Base-by-base conservation (phyloP, 148 eudicot species). In the Pouteria glomerata region DNA sequence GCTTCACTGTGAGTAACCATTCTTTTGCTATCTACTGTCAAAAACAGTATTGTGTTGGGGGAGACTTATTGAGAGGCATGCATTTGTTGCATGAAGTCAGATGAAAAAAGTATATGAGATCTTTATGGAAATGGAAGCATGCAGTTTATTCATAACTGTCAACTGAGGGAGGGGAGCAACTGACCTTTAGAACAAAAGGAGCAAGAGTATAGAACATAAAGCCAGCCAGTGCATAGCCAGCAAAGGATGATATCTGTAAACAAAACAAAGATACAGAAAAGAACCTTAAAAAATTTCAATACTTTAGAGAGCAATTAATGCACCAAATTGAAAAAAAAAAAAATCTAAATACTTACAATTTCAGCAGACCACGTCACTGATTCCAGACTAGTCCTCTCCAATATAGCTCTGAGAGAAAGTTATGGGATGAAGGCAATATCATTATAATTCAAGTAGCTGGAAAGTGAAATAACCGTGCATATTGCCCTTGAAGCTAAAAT, bases 121-220 rank as follows among this genome's bases (percentile, higher is more conserved):
- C 16, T 42, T 45, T 66, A 58, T 47, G 4, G 1, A 44, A 4
- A n/a, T 10, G 23, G 45, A 23, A 21, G 39, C 10, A n/a, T n/a
- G n/a, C n/a, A 27, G n/a, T 57, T 1, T 1, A 48, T 7, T 16
- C 6, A 21, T 3, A 8, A 19, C 14, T 61, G 67, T 4, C 6
- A 21, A 42, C 42, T 51, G 21, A n/a, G n/a, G n/a, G n/a, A n/a
- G 63, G 14, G 51, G 39, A 27, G 48, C n/a, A 66, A 74, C 86
- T 71, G 57, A 90, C 98, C 98, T 87, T 74, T 35, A 93, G 81
- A 57, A 93, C 80, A 73, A 74, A 78, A 18, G 95, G 97, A 47
- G 74, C 81, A 21, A 93, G 75, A 29, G 89, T 63, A 59, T 87
- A 87, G 82, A 90, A 90, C 79, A 84, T 27, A 76, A 89, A 89